Evolutionary conservation across 176 grass and related monocot genomes (phyloP), one percentile per base, ranked within the genome.

Genomic region (Metroxylon sagu): DNA sequence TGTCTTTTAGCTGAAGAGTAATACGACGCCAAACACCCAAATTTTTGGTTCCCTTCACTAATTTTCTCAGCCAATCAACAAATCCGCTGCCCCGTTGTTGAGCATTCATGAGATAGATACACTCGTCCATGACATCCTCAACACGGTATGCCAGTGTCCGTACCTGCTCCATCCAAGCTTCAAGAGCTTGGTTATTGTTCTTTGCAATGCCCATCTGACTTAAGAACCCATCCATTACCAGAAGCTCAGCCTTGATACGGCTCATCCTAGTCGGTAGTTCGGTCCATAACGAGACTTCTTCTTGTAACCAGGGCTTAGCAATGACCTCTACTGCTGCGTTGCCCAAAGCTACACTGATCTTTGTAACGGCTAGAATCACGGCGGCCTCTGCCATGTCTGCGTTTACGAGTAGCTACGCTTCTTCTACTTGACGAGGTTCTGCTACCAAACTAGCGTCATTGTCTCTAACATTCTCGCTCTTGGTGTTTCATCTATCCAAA

Each of bases 121-220:
- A 83, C 5, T 74, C 17, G 59, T 83, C 80, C 4, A 65, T 53
- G 4, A 54, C 43, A 21, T 78, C 74, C 70, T 83, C 74, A 65
- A 78, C 73, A 29, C 29, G 56, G 63, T 78, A 54, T 0, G 69
- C 62, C 43, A 78, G 48, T 25, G 60, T 74, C 39, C 74, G 25
- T n/a, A 64, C 68, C 58, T 74, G 50, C 3, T 16, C 2, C 62
- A 70, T 57, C 74, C 74, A 83, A 21, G 58, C 54, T 73, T 83
- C 49, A 5, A 68, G 14, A 4, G 54, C 64, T 69, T 48, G 62
- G 64, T 26, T 19, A 6, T 64, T 53, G 4, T 28, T 62, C 1
- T 26, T 52, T 16, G 16, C 52, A 31, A 6, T 61, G 8, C 51
- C 49, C 15, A 50, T 48, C 25, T 66, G 57, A 53, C 55, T 59